A percentile compares a stretch with the other conserved stretches of the same genome.
Conservation (phyloP, 1,284 basidiomycete genomes). For the Pholiota adiposa region DNA sequence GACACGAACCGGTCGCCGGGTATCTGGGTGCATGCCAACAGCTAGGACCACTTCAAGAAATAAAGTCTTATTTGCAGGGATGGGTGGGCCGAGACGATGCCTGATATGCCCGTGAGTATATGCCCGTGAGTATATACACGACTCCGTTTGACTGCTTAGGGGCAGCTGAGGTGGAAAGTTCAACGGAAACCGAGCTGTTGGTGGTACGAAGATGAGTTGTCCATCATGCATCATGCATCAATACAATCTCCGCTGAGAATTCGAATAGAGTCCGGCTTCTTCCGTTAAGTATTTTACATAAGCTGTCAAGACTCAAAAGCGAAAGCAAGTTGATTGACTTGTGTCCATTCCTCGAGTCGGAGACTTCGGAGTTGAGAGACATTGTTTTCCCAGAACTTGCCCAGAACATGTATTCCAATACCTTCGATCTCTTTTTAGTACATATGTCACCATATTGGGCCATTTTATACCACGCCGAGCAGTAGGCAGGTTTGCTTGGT, state of each 20-base stretch:
- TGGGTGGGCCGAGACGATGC: neutral
- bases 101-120: neutral
- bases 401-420: too few species aligned
- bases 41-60: neutral
- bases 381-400: too few species aligned
- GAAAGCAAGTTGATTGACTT: neutral
- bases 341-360: neutral
- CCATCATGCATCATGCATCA: too few species aligned
- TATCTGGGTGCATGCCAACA: slow-evolving; percentile 8
- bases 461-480: too few species aligned
- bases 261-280: neutral
- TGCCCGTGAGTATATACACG: neutral
- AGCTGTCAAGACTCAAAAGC: too few species aligned
- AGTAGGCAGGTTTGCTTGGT: too few species aligned
- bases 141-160: neutral
- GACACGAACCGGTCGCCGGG: slow-evolving; percentile 13
- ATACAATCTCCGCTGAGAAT: neutral
- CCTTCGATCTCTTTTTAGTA: too few species aligned
- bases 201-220: neutral
- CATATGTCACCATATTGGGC: too few species aligned
- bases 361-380: neutral
- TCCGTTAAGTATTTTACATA: too few species aligned
- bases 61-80: neutral
- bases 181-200: neutral
- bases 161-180: neutral